Percentiles rank a stretch among this genome's conserved stretches.
phyloP scores from a whole-genome alignment of 306 rosid species.

The Quercus mongolica region DNA sequence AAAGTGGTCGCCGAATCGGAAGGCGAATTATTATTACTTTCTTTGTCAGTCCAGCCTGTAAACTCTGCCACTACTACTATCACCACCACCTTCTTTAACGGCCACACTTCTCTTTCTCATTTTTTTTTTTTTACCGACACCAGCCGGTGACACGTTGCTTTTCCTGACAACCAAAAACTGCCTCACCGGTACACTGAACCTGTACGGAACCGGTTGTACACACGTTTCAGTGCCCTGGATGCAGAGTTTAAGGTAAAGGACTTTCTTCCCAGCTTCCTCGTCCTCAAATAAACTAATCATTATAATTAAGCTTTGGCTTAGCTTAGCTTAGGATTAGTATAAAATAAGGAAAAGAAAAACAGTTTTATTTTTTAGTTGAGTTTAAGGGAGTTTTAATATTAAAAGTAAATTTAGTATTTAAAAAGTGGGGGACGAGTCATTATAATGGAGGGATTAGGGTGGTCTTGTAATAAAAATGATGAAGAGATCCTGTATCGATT shows the following conservation, averaged over 20 bases:
- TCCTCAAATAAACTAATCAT: not conserved
- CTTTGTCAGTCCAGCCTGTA: slow-evolving; percentile 80
- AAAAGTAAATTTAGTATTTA: too few species aligned
- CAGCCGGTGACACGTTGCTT: slow-evolving; percentile 17
- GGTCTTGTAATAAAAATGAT: slow-evolving; percentile 8
- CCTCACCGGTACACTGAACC: not conserved
- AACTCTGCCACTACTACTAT: slow-evolving; percentile 50
- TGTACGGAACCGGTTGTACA: slow-evolving; percentile 46
- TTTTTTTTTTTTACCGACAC: slow-evolving; percentile 29
- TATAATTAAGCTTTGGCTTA: too few species aligned
- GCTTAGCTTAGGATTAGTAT: not conserved
- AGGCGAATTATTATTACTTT: slow-evolving; percentile 70
- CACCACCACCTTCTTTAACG: slow-evolving; percentile 60
- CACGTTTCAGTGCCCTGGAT: slow-evolving; percentile 1
- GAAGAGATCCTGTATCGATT: slow-evolving; percentile 40
- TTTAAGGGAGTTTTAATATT: too few species aligned
- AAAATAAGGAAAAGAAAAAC: not conserved
- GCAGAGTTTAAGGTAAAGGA: not conserved
- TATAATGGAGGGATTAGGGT: not conserved
- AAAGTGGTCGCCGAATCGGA: slow-evolving; percentile 75
- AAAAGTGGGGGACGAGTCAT: too few species aligned
- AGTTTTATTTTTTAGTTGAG: not conserved
- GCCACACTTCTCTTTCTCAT: slow-evolving; percentile 29
- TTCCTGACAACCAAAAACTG: not conserved
- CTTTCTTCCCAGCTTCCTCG: slow-evolving; percentile 41